Evolutionary conservation across 2,329 filamentous ascomycete species (phyloP).

Genomic region (Aureobasidium musti): DNA sequence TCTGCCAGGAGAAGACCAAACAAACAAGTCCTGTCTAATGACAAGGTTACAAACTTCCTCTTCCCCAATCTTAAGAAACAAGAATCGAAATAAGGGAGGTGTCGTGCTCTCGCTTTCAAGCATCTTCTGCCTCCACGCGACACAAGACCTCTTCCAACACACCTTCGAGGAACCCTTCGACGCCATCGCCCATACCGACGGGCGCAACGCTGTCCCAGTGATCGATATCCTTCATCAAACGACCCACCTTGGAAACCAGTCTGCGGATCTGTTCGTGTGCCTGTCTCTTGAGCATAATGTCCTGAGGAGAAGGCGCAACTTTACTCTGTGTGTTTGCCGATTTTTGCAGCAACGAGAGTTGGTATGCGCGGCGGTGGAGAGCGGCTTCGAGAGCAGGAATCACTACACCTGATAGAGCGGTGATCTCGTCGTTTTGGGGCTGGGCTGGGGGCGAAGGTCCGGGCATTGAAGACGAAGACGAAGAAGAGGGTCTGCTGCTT

Average conservation of each 20-base stretch:
- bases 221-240: conserved; percentile 87
- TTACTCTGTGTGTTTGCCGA: conserved; percentile 34
- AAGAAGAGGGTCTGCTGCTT: conserved; percentile 26
- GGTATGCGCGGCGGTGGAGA: conserved; percentile 71
- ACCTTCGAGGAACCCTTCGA: conserved; percentile 85
- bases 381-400: conserved; percentile 91
- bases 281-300: conserved; percentile 54
- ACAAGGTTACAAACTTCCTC: not conserved
- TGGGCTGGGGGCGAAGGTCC: conserved; percentile 57
- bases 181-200: conserved; percentile 91
- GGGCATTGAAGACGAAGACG: conserved; percentile 55
- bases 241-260: conserved; percentile 78
- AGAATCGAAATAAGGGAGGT: not conserved
- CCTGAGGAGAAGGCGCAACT: conserved; percentile 40
- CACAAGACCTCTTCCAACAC: conserved; percentile 93
- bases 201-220: conserved; percentile 81
- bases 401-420: conserved; percentile 86
- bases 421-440: conserved; percentile 63
- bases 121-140: conserved; percentile 82
- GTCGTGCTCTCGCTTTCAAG: conserved; percentile 43
- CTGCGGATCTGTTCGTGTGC: conserved; percentile 81
- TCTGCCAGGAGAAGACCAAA: not conserved
- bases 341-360: conserved; percentile 59
- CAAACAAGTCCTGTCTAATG: not conserved
- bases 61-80: conserved; percentile 14